phyloP scores from a whole-genome alignment of 805 yeast species.

The Candida glaebosa region DNA sequence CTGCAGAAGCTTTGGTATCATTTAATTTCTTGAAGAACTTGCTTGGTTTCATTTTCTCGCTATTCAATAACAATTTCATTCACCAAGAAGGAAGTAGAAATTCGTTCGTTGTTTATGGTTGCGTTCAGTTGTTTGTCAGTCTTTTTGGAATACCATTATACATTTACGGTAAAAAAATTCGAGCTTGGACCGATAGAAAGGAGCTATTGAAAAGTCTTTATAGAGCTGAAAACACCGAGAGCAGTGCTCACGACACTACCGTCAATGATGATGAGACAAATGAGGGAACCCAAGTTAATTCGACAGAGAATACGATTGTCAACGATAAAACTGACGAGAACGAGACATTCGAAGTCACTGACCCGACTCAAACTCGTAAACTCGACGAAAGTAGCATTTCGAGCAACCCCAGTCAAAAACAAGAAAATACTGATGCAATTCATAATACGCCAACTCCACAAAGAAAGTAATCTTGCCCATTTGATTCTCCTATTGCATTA shows the following conservation, averaged over 20 bases:
- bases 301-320: not conserved
- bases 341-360: too few relatives aligned
- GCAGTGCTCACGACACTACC: not conserved
- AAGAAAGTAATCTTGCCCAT: too few relatives aligned
- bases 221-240: slow-evolving; percentile 12
- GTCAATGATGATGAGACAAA: slow-evolving; percentile 1
- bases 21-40: slow-evolving; percentile 53
- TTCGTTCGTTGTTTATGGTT: slow-evolving; percentile 52
- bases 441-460: too few relatives aligned
- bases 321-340: not conserved
- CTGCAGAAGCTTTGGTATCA: slow-evolving; percentile 56
- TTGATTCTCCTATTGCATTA: not conserved
- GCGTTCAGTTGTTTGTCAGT: slow-evolving; percentile 47
- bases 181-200: slow-evolving; percentile 50
- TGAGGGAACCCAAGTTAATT: not conserved
- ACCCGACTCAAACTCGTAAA: too few relatives aligned
- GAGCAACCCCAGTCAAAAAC: too few relatives aligned
- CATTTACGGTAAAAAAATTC: slow-evolving; percentile 48
- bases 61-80: slow-evolving; percentile 50
- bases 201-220: slow-evolving; percentile 40
- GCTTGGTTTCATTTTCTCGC: slow-evolving; percentile 52
- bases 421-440: too few relatives aligned
- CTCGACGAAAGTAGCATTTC: too few relatives aligned
- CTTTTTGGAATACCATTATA: slow-evolving; percentile 49
- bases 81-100: slow-evolving; percentile 39